Percentiles rank a stretch among this genome's conserved stretches.
Evolutionary conservation across 306 rosid species (phyloP).

Genomic region (Trifolium fragiferum): DNA sequence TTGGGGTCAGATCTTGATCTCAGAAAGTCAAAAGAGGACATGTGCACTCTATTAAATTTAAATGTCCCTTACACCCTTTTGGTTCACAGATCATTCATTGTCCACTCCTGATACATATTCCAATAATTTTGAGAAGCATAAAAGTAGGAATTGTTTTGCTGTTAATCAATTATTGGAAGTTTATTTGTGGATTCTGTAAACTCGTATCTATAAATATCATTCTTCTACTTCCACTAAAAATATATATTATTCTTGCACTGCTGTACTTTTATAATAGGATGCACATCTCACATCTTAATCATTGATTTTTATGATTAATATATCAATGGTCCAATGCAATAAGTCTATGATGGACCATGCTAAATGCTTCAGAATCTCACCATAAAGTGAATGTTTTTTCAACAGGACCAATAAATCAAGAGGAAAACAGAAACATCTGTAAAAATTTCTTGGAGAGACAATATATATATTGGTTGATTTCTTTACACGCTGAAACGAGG

Average conservation of each 20-base stretch:
- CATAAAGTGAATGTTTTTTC: constrained; percentile 4
- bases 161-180: constrained; percentile 67
- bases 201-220: neutral
- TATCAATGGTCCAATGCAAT: neutral
- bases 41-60: constrained; percentile 39
- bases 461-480: constrained; percentile 51
- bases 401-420: constrained; percentile 3
- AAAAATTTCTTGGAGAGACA: constrained; percentile 45
- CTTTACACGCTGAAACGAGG: constrained; percentile 61
- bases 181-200: constrained; percentile 32
- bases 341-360: neutral
- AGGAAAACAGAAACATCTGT: constrained; percentile 25
- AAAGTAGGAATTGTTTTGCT: constrained; percentile 49
- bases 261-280: neutral
- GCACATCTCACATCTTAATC: neutral
- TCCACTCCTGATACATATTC: constrained; percentile 62
- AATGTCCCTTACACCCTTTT: constrained; percentile 3
- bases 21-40: constrained; percentile 35
- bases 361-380: constrained; percentile 1
- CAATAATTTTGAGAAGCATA: constrained; percentile 53
- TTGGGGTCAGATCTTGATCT: constrained; percentile 41
- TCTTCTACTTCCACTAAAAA: neutral
- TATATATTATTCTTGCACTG: neutral
- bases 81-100: constrained; percentile 28
- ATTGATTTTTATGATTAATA: neutral